Conservation (phyloP, 768 basidiomycete species). For the Boletus rubroflammeus region DNA sequence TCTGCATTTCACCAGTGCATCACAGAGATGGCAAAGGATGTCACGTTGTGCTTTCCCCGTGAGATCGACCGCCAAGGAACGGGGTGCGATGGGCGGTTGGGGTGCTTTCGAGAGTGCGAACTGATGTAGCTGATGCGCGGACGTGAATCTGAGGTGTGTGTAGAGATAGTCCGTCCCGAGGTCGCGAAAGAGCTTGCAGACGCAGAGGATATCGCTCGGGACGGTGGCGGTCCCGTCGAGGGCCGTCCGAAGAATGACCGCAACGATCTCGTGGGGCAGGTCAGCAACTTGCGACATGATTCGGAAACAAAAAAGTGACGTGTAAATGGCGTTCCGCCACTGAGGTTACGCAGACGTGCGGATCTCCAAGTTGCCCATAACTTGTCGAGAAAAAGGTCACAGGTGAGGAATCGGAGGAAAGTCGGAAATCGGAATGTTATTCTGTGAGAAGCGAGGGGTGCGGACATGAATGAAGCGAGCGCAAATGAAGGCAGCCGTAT, state of each 20-base stretch:
- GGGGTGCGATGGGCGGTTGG: conserved; percentile 22
- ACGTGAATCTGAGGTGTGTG: conserved; percentile 25
- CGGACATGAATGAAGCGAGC: not conserved
- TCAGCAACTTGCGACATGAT: conserved; percentile 12
- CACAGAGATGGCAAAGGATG: conserved; percentile 26
- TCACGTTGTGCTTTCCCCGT: conserved; percentile 28
- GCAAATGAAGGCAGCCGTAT: too few species aligned
- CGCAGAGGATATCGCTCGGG: conserved; percentile 23
- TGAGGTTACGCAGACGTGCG: not conserved
- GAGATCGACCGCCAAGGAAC: conserved; percentile 26
- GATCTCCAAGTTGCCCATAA: too few species aligned
- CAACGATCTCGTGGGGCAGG: conserved; percentile 25
- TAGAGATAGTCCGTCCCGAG: conserved; percentile 24
- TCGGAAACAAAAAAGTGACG: not conserved
- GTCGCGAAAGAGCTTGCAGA: conserved; percentile 18
- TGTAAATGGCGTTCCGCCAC: not conserved
- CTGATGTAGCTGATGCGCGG: conserved; percentile 19
- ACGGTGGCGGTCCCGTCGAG: conserved; percentile 10
- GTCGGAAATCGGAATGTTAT: conserved; percentile 6
- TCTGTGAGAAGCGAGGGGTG: not conserved
- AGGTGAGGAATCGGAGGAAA: not conserved
- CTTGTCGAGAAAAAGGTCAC: too few species aligned
- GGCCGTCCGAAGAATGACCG: conserved; percentile 12
- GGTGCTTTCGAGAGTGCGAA: conserved; percentile 10
- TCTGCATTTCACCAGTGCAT: conserved; percentile 26